A percentile compares a stretch with the other conserved stretches of the same genome.
These are phyloP conservation scores for Westerdykella aurantiaca DNA, from an alignment of 2,329 filamentous ascomycete species.

Conservation along the genomic window DNA sequence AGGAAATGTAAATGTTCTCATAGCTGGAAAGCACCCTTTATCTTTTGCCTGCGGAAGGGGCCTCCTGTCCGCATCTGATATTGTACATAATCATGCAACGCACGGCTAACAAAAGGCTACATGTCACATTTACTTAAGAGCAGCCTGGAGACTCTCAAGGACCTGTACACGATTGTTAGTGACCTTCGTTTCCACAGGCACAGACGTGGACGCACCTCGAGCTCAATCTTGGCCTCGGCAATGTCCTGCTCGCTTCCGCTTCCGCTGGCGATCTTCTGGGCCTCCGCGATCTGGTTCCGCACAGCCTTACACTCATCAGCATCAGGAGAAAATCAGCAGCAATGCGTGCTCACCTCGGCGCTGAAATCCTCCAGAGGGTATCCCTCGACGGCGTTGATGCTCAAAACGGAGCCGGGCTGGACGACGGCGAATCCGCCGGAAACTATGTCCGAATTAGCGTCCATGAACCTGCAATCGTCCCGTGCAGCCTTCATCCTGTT, in stretches of 20 bases:
- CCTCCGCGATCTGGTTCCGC: conserved; percentile 83
- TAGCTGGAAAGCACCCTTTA: conserved; percentile 31
- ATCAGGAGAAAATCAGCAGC: background rate
- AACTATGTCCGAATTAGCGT: conserved; percentile 49
- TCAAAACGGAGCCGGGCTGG: conserved; percentile 88
- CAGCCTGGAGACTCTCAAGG: conserved; percentile 74
- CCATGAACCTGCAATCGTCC: no score
- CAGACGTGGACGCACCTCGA: conserved; percentile 64
- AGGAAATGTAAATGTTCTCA: conserved; percentile 18
- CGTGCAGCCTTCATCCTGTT: no score
- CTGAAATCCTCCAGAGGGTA: conserved; percentile 95
- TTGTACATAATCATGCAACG: conserved; percentile 31
- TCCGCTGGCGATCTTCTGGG: conserved; percentile 88
- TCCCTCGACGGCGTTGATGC: conserved; percentile 97
- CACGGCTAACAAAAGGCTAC: conserved; percentile 26
- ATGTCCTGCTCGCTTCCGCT: conserved; percentile 93
- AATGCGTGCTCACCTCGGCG: conserved; percentile 54
- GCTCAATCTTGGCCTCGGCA: conserved; percentile 97
- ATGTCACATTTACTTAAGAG: conserved; percentile 64
- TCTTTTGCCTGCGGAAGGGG: conserved; percentile 25
- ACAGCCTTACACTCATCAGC: conserved; percentile 53
- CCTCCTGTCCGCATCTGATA: conserved; percentile 23
- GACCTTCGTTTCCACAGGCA: background rate
- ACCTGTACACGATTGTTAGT: conserved; percentile 53
- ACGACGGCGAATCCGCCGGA: conserved; percentile 96